phyloP scores from a whole-genome alignment of 129 eudicot species.

The Rutidosis leptorrhynchoides region DNA sequence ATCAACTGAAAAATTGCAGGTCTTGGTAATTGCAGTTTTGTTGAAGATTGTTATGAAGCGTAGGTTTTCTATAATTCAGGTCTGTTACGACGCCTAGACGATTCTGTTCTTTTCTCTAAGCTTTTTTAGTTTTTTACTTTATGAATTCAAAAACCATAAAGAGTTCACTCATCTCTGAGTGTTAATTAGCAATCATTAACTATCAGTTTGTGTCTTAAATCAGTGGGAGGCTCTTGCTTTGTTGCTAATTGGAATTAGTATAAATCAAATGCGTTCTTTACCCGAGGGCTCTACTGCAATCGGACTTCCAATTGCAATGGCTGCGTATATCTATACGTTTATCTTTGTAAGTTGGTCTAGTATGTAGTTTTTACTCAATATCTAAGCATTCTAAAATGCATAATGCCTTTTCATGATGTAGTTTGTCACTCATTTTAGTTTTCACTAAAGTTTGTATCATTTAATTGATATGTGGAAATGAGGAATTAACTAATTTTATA shows the following conservation, averaged over 20 bases:
- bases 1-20: conserved; percentile 46
- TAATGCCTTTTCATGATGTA: conserved; percentile 16
- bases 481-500: conserved; percentile 38
- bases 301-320: conserved; percentile 92
- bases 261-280: conserved; percentile 79
- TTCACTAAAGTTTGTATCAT: conserved; percentile 16
- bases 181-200: conserved; percentile 4
- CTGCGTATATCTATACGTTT: conserved; percentile 80
- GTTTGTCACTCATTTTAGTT: background rate
- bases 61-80: conserved; percentile 87
- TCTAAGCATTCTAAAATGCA: conserved; percentile 22
- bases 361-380: too few relatives aligned
- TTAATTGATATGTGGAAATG: conserved; percentile 24
- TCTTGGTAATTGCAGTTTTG: conserved; percentile 89
- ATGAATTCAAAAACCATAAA: background rate
- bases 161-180: background rate
- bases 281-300: conserved; percentile 82
- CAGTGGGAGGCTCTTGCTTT: conserved; percentile 99
- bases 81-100: conserved; percentile 28
- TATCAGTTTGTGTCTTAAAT: background rate
- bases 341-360: conserved; percentile 73
- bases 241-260: conserved; percentile 88
- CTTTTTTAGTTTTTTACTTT: background rate
- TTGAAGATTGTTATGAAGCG: conserved; percentile 83
- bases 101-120: background rate